A percentile compares a stretch with the other conserved stretches of the same genome.
Evolutionary conservation across 192 early-diverging fungal species (phyloP).

Genomic region (Allomyces macrogynus): DNA sequence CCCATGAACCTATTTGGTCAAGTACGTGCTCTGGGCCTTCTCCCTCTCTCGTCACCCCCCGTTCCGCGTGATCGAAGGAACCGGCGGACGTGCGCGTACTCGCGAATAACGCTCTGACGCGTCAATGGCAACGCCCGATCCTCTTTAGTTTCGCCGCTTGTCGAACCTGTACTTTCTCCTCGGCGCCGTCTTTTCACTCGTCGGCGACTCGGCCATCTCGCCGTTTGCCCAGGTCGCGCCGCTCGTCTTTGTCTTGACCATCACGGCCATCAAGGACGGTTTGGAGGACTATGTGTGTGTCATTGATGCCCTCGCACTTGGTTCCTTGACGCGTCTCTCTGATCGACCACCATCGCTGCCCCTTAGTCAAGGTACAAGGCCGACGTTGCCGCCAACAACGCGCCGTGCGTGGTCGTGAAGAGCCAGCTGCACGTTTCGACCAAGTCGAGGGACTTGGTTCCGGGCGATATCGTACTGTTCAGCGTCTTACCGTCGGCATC

Average conservation of each 20-base stretch:
- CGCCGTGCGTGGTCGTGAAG: constrained; percentile 8
- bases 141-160: constrained; percentile 30
- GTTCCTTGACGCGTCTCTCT: constrained; percentile 61
- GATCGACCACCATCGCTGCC: constrained; percentile 38
- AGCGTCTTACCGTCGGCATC: constrained; percentile 1
- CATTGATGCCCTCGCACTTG: background rate
- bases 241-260: constrained; percentile 5
- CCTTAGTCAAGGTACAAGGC: constrained; percentile 11
- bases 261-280: constrained; percentile 12
- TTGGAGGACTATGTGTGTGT: background rate
- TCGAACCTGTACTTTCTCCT: constrained; percentile 44
- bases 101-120: too few relatives aligned
- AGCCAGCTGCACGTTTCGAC: constrained; percentile 11
- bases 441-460: constrained; percentile 12
- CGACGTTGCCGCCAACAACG: constrained; percentile 19
- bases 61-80: too few relatives aligned
- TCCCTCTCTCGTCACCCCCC: constrained; percentile 9
- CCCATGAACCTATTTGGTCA: constrained; percentile 12
- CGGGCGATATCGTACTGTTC: constrained; percentile 15
- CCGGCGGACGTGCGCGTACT: too few relatives aligned
- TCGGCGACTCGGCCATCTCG: constrained; percentile 14
- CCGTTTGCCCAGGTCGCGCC: constrained; percentile 5
- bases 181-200: constrained; percentile 22
- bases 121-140: too few relatives aligned
- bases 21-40: constrained; percentile 50